Conservation (phyloP, 1,284 basidiomycete genomes). For the Sparassis latifolia region DNA sequence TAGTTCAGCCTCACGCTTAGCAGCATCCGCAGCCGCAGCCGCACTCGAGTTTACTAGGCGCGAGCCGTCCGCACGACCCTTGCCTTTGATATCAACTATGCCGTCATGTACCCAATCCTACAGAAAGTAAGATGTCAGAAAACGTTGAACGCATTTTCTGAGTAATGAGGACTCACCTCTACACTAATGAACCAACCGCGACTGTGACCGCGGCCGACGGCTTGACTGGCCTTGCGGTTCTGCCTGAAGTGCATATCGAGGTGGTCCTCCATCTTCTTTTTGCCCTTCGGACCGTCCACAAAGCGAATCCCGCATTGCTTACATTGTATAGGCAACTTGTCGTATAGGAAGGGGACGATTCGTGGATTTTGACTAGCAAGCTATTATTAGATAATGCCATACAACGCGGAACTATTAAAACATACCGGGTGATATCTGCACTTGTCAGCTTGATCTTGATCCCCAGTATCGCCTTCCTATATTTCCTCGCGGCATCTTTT, state of each 20-base stretch:
- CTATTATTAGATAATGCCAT: background rate
- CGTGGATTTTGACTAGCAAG: constrained; percentile 51
- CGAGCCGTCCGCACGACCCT: constrained; percentile 48
- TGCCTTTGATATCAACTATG: constrained; percentile 53
- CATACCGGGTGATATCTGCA: constrained; percentile 70
- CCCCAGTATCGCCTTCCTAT: constrained; percentile 66
- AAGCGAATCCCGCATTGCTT: constrained; percentile 93
- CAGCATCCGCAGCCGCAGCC: constrained; percentile 58
- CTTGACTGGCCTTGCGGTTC: constrained; percentile 85
- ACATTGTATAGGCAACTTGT: constrained; percentile 77
- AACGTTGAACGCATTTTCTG: background rate
- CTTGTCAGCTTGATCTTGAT: constrained; percentile 66
- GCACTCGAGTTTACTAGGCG: constrained; percentile 48
- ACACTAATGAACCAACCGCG: constrained; percentile 86
- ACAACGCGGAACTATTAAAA: constrained; percentile 2
- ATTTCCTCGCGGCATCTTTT: constrained; percentile 48
- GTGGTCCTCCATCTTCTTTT: constrained; percentile 81
- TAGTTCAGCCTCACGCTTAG: constrained; percentile 69
- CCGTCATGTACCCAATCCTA: constrained; percentile 80
- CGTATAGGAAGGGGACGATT: constrained; percentile 65
- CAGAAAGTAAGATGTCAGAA: background rate
- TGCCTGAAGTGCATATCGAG: constrained; percentile 97
- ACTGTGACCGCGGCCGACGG: constrained; percentile 80
- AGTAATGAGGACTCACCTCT: constrained; percentile 56
- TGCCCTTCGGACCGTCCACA: constrained; percentile 63